phyloP scores from a whole-genome alignment of 78 protist genomes.

The Dictyostelium capitatum region DNA sequence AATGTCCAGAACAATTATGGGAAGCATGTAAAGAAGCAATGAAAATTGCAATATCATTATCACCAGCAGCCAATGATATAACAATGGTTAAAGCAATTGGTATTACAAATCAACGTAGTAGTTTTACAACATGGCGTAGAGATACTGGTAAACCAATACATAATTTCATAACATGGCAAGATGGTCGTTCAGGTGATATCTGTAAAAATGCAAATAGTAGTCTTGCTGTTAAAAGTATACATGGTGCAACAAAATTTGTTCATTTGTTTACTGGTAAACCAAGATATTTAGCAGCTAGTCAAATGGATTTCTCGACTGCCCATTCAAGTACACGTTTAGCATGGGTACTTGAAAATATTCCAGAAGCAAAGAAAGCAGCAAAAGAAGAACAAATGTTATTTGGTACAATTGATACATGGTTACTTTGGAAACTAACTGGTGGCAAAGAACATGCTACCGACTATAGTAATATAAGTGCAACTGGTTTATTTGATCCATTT shows the following conservation, averaged over 20 bases:
- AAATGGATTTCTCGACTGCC: conserved; percentile 60
- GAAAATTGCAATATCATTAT: conserved; percentile 32
- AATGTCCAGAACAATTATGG: conserved; percentile 55
- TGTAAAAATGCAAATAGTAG: conserved; percentile 31
- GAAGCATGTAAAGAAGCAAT: conserved; percentile 50
- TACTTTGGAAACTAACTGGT: conserved; percentile 73
- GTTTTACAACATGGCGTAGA: conserved; percentile 59
- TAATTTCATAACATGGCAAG: conserved; percentile 81
- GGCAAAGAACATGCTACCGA: conserved; percentile 79
- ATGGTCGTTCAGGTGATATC: conserved; percentile 47
- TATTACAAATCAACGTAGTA: conserved; percentile 58
- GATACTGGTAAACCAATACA: conserved; percentile 77
- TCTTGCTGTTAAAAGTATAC: conserved; percentile 65
- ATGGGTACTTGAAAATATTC: conserved; percentile 65
- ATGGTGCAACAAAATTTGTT: conserved; percentile 62
- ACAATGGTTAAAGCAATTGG: conserved; percentile 14
- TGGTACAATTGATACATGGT: conserved; percentile 84
- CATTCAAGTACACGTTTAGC: conserved; percentile 60
- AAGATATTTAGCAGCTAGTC: conserved; percentile 34
- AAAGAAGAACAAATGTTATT: conserved; percentile 59
- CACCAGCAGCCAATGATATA: conserved; percentile 26
- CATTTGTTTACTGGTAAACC: conserved; percentile 78
- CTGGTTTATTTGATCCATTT: conserved; percentile 81
- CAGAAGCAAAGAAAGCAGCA: conserved; percentile 59
- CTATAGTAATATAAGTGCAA: conserved; percentile 58